Conservation (phyloP, 148 eudicot genomes). For the Amaranthus hypochondriacus region DNA sequence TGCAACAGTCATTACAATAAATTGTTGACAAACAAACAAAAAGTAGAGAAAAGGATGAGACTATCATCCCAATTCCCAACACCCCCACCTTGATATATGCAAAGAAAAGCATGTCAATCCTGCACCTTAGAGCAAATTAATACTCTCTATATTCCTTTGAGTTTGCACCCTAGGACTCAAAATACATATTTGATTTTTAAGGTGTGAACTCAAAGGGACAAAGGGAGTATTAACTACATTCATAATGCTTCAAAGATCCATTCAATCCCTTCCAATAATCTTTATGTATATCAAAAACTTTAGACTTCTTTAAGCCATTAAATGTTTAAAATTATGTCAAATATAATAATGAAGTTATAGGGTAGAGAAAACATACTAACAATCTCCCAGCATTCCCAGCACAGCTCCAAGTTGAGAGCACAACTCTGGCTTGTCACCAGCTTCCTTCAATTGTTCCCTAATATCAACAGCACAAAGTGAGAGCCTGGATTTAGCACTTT, state of each 20-base stretch:
- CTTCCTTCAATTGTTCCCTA: constrained; percentile 64
- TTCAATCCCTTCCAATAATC: neutral
- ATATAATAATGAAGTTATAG: neutral
- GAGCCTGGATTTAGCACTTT: constrained; percentile 95
- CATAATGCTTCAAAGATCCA: neutral
- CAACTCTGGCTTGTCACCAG: constrained; percentile 65
- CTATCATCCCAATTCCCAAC: neutral
- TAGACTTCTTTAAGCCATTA: neutral
- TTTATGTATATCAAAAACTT: neutral
- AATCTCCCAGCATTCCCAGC: constrained; percentile 93
- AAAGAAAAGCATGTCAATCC: neutral
- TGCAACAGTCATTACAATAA: neutral
- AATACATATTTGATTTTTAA: no score
- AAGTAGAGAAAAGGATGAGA: neutral
- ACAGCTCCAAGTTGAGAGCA: constrained; percentile 95
- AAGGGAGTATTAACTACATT: neutral
- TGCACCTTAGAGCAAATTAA: neutral
- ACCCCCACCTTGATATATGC: neutral
- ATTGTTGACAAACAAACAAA: neutral
- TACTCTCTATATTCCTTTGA: no score
- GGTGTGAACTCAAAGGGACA: neutral
- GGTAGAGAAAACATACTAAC: constrained; percentile 53
- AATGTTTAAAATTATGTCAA: neutral
- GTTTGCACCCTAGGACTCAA: no score
- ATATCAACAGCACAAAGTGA: constrained; percentile 76